Conservation (phyloP, 1,284 basidiomycete genomes). For the Binderoboletus segoi region DNA sequence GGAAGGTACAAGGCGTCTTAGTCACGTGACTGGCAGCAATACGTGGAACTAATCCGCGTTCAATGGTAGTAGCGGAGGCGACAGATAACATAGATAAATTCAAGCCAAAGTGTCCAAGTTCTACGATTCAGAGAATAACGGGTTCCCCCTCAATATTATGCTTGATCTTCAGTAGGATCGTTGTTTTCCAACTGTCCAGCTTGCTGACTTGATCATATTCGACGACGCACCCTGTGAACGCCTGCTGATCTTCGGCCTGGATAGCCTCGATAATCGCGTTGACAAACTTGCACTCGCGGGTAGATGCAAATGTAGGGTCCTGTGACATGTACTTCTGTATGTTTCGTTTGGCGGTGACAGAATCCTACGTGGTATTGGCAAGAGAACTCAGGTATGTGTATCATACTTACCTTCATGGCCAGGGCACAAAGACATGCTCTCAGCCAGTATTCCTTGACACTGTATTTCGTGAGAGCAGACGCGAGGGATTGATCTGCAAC, state of each 20-base stretch:
- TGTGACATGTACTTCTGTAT: conserved; percentile 72
- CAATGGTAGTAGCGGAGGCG: no score
- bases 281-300: conserved; percentile 89
- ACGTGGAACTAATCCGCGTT: no score
- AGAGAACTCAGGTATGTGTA: neutral
- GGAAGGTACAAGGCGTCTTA: neutral
- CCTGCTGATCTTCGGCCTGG: conserved; percentile 77
- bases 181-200: conserved; percentile 95
- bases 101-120: neutral
- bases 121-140: conserved; percentile 36
- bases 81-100: neutral
- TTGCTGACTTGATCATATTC: conserved; percentile 90
- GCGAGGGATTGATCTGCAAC: conserved; percentile 87
- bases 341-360: conserved; percentile 81
- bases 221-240: conserved; percentile 77
- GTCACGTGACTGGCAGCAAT: neutral
- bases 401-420: conserved; percentile 75
- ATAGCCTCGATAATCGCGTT: conserved; percentile 76
- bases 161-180: conserved; percentile 87
- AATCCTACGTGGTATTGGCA: conserved; percentile 58
- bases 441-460: conserved; percentile 98
- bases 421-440: conserved; percentile 87
- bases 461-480: conserved; percentile 94
- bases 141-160: conserved; percentile 68
- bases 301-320: conserved; percentile 82